Conservation (phyloP, 352 stramenopile genomes). For the Phytopythium ostracodes region DNA sequence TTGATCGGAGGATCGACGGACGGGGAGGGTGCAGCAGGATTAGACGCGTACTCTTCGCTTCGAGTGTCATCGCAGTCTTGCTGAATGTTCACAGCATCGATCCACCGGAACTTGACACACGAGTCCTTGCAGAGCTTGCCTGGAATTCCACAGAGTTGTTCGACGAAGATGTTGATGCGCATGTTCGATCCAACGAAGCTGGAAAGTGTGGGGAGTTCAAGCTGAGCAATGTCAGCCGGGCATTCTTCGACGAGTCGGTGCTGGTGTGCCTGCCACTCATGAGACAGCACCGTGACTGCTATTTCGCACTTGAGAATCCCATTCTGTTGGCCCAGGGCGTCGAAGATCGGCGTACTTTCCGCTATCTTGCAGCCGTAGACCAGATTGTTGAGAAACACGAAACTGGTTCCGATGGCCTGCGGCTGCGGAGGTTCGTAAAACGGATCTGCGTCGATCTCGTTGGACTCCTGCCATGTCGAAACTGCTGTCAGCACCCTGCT, state of each 20-base stretch:
- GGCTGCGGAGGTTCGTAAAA: conserved; percentile 72
- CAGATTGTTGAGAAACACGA: conserved; percentile 60
- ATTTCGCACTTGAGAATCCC: conserved; percentile 58
- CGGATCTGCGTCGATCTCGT: conserved; percentile 49
- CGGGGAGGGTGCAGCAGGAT: conserved; percentile 30
- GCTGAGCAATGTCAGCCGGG: conserved; percentile 27
- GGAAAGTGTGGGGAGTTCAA: conserved; percentile 39
- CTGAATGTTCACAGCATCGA: background rate
- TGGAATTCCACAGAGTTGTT: conserved; percentile 52
- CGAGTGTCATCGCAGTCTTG: conserved; percentile 5
- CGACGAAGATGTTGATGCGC: conserved; percentile 45
- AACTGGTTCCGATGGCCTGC: conserved; percentile 73
- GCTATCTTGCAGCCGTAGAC: conserved; percentile 57
- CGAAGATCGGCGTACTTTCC: conserved; percentile 57
- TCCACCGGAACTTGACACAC: conserved; percentile 58
- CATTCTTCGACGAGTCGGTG: conserved; percentile 59
- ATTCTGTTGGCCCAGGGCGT: conserved; percentile 30
- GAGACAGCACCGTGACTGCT: conserved; percentile 52
- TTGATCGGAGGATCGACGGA: conserved; percentile 61
- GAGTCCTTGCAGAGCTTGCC: conserved; percentile 72
- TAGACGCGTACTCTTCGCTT: conserved; percentile 39
- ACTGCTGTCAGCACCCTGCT: conserved; percentile 38
- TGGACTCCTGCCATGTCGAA: conserved; percentile 26
- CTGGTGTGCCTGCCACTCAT: conserved; percentile 72
- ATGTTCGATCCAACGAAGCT: conserved; percentile 53